Percentiles rank a stretch among this genome's conserved stretches.
Conservation (phyloP, 495 filamentous ascomycete species). For the Sordaria brevicollis region DNA sequence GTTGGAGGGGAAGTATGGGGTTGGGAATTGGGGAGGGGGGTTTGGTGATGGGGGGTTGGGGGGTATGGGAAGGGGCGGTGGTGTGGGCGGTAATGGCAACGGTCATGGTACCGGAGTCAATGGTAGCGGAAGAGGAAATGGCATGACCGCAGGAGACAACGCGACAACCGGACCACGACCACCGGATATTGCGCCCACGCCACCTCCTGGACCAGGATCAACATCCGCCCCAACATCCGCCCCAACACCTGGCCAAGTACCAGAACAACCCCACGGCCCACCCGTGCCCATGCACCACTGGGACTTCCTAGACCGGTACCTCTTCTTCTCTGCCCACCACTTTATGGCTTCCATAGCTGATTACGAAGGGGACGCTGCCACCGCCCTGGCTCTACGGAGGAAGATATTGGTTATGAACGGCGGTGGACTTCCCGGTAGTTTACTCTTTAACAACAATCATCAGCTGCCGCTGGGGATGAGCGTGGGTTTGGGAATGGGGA, state of each 20-base stretch:
- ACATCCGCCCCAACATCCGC: background rate
- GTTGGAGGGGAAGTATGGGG: conserved; percentile 2
- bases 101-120: no score
- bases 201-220: no score
- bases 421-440: background rate
- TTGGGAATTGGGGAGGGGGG: no score
- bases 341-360: conserved; percentile 21
- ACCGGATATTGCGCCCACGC: no score
- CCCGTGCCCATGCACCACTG: background rate
- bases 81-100: background rate
- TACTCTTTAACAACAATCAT: background rate
- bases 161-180: background rate
- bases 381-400: conserved; percentile 3
- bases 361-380: conserved; percentile 1
- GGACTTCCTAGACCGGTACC: conserved; percentile 17
- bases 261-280: background rate
- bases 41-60: no score
- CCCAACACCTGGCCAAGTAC: background rate
- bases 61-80: background rate
- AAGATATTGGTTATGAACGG: conserved; percentile 6
- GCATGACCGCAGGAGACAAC: no score
- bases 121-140: no score
- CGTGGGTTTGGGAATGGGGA: background rate
- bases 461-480: background rate
- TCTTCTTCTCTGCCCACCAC: conserved; percentile 17